Conservation (phyloP, 2,329 filamentous ascomycete species). For the Penicillium sp. region DNA sequence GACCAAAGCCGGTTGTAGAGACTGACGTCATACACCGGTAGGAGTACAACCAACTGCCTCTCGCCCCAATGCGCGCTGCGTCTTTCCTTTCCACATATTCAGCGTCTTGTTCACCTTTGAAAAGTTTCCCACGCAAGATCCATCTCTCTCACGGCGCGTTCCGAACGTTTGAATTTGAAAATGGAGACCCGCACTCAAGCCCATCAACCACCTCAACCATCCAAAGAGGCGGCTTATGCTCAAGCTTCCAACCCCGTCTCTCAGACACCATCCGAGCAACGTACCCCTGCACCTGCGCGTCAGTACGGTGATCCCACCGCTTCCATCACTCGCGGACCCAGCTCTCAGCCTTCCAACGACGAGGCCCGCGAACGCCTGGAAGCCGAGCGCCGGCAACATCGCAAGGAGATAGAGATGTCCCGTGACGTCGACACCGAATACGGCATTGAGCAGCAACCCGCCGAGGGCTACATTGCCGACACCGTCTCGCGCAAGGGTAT, state of each 20-base stretch:
- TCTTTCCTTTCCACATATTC: neutral
- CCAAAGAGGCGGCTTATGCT: constrained; percentile 30
- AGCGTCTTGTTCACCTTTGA: neutral
- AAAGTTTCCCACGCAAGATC: no score
- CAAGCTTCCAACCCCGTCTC: constrained; percentile 31
- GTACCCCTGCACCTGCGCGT: constrained; percentile 2
- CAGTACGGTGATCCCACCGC: constrained; percentile 22
- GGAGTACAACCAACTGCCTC: neutral
- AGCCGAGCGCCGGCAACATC: constrained; percentile 13
- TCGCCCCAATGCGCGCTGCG: neutral
- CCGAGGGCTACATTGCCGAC: constrained; percentile 31
- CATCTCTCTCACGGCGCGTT: neutral
- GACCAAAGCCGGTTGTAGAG: constrained; percentile 7
- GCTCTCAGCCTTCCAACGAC: constrained; percentile 27
- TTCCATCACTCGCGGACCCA: constrained; percentile 20
- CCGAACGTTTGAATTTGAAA: neutral
- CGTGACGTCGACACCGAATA: constrained; percentile 30
- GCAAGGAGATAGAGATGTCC: constrained; percentile 12
- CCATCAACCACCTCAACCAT: constrained; percentile 26
- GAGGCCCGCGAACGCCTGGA: constrained; percentile 17
- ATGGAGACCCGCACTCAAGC: constrained; percentile 16
- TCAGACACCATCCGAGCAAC: constrained; percentile 25
- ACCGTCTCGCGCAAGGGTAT: constrained; percentile 24
- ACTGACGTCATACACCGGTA: constrained; percentile 21
- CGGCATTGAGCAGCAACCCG: constrained; percentile 33